These are phyloP conservation scores for Yamagishiella unicocca DNA, from an alignment of 139 green algal species.

Conservation along the genomic window DNA sequence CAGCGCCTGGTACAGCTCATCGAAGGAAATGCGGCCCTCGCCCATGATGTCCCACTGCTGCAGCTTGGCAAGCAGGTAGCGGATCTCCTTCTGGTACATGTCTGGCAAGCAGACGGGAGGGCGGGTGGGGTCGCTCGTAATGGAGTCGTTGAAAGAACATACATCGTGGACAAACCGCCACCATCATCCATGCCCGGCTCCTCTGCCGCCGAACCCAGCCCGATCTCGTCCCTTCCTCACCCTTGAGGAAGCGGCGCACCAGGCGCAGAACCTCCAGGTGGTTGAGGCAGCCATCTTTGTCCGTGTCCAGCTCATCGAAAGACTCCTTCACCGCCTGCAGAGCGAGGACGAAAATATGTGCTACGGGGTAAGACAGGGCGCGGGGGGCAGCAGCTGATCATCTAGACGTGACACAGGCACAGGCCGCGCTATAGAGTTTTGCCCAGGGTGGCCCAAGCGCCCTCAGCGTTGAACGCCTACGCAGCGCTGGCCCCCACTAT, in stretches of 20 bases:
- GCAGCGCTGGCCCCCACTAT: too few relatives aligned
- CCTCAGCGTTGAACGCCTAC: too few relatives aligned
- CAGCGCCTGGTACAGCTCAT: slow-evolving; percentile 60
- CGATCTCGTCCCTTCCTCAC: too few relatives aligned
- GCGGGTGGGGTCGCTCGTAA: neutral
- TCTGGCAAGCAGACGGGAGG: slow-evolving; percentile 34
- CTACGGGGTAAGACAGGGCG: neutral
- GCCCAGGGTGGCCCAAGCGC: too few relatives aligned
- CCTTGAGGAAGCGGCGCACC: slow-evolving; percentile 43
- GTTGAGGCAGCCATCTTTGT: slow-evolving; percentile 54
- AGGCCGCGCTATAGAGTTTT: too few relatives aligned
- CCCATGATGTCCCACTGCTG: slow-evolving; percentile 67
- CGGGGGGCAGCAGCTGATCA: neutral
- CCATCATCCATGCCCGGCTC: too few relatives aligned
- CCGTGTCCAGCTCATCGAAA: slow-evolving; percentile 54
- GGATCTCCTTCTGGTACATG: slow-evolving; percentile 59
- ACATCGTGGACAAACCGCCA: too few relatives aligned
- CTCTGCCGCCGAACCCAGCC: too few relatives aligned
- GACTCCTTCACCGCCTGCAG: slow-evolving; percentile 17
- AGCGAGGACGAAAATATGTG: neutral
- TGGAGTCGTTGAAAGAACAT: too few relatives aligned
- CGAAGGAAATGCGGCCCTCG: slow-evolving; percentile 34
- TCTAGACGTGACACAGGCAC: too few relatives aligned
- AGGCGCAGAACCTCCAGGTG: slow-evolving; percentile 60
- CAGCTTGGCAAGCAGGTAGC: slow-evolving; percentile 63